These are phyloP conservation scores for Westerdykella ornata DNA, from an alignment of 2,329 filamentous ascomycete genomes.

Conservation along the genomic window DNA sequence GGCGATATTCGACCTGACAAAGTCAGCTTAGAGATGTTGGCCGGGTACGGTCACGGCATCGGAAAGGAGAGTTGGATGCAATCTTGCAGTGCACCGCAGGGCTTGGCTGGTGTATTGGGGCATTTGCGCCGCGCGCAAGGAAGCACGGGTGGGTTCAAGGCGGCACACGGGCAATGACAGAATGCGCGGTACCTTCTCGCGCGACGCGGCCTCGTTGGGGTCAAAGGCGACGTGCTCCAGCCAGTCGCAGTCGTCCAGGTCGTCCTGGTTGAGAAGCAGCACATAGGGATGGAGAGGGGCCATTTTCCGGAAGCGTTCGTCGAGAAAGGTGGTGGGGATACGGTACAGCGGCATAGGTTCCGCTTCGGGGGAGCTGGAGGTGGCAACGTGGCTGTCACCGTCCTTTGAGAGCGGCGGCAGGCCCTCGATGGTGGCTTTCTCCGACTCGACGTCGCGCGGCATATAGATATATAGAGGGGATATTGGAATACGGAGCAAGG, in stretches of 20 bases:
- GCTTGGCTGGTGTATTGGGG: constrained; percentile 1
- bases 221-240: constrained; percentile 56
- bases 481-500: too few relatives aligned
- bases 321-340: constrained; percentile 15
- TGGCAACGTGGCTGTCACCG: constrained; percentile 3
- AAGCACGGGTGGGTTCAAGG: background rate
- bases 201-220: constrained; percentile 50
- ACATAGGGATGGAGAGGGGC: constrained; percentile 65
- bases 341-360: constrained; percentile 20
- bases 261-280: constrained; percentile 62
- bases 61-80: background rate
- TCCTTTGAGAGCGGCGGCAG: constrained; percentile 37
- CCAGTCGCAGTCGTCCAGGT: constrained; percentile 56
- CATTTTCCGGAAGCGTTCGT: constrained; percentile 27
- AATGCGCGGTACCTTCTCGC: constrained; percentile 50
- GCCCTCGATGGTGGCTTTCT: constrained; percentile 28
- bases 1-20: constrained; percentile 65
- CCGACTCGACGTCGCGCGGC: constrained; percentile 40
- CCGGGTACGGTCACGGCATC: too few relatives aligned
- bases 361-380: constrained; percentile 10
- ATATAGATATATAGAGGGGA: too few relatives aligned
- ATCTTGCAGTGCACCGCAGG: background rate
- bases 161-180: constrained; percentile 4
- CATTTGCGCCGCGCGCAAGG: too few relatives aligned
- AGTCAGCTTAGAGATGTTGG: constrained; percentile 4